Base-by-base conservation (phyloP, 345 rosid genomes). In the Anacardium occidentale region DNA sequence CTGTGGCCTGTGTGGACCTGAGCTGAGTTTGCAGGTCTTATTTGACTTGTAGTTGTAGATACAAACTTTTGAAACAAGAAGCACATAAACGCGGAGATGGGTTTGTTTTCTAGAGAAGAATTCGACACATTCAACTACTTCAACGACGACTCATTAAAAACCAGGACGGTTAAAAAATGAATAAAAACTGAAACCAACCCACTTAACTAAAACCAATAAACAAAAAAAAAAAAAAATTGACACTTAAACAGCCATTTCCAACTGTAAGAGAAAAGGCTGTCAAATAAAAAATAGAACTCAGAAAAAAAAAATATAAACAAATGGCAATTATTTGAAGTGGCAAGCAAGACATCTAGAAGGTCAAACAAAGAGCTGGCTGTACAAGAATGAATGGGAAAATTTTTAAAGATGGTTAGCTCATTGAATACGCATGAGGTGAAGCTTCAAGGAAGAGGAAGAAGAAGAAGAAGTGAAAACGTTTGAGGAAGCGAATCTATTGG, bases 341-440 rank as follows among this genome's bases (percentile, higher is more conserved):
- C 34, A 71, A 51, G 53, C 71, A 77, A 78, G 84, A 18, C n/a
- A 63, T 85, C 77, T 50, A 72, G 80, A 76, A 78, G 69, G 84
- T 82, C 81, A 80, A 82, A 37, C 42, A 9, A 52, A 66, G 20
- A 18, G 64, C 47, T 20, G 51, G 75, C 64, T 62, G 74, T 1
- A 69, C 25, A 48, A 13, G 58, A 50, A 62, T 21, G 45, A 21
- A 25, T 13, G 34, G 47, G 21, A 40, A 26, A 11, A 17, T 10
- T 54, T 13, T 11, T 40, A 40, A 40, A 21, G 29, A 2, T 10
- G 65, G 8, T 70, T 45, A 50, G 40, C 47, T 51, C 68, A 69
- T 68, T 57, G 56, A 22, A 59, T 32, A 14, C 68, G n/a, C n/a
- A 63, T 20, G 29, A 66, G 11, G 42, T 42, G 69, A 63, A 44